Evolutionary conservation across 768 basidiomycete species (phyloP), one percentile per base, ranked within the genome.

Genomic region (Mycena epipterygia): DNA sequence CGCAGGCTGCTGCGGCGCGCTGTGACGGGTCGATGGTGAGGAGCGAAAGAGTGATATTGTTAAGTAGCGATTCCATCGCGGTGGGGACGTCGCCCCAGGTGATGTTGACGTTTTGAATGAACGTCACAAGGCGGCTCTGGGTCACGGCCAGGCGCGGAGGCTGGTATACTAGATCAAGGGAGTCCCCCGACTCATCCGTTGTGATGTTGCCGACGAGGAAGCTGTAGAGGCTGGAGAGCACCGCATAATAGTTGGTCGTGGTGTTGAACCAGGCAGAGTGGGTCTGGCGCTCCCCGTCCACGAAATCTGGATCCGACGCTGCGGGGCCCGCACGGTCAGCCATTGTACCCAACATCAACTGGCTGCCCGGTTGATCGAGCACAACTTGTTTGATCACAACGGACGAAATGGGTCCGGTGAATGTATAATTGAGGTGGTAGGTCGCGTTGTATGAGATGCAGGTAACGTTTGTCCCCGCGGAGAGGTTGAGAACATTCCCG

Each of bases 381-480:
- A 37, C 41, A 30, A 61, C 32, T 0, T 46, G 23, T 3, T 61
- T 30, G 51, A 68, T 61, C 2, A 19, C 41, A 9, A 68, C 52
- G 9, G 58, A 62, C 17, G 58, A 6, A 21, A 25, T 42, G 41
- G 67, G 19, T 41, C 59, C 59, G 9, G 29, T 25, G 17, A 68
- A 68, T 23, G 67, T 61, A 51, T 62, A 68, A 59, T 68, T 52
- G 19, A 68, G 21, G 27, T 56, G 6, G 51, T 68, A 68, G 23
- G 67, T 68, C n/a, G 67, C 61, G 59, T 68, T 68, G 21, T 68
- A 68, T 5, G 67, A 41, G 59, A 68, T 12, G 42, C 67, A 68
- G 11, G 57, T 68, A 41, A 68, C 5, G 25, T 68, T 53, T 17
- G 2, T 46, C 7, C 32, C 59, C 23, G 37, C 23, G 23, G 12